A percentile compares a stretch with the other conserved stretches of the same genome.
Conservation (phyloP, 2,329 filamentous ascomycete species). For the Colletotrichum shisoi region DNA sequence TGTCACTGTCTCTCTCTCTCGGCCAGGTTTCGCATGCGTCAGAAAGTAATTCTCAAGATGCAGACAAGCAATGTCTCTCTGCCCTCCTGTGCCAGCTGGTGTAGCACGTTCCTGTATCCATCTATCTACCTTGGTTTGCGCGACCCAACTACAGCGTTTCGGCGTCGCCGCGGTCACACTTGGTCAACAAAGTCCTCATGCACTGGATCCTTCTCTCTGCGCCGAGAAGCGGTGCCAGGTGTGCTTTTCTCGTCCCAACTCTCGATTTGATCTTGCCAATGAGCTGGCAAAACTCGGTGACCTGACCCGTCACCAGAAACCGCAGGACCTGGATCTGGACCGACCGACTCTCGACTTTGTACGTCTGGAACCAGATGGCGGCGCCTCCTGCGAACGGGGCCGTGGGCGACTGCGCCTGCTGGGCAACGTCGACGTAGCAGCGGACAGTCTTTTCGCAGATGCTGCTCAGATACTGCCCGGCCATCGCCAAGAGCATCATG, state of each 20-base stretch:
- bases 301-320: constrained; percentile 2
- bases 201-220: constrained; percentile 7
- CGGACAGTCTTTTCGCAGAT: constrained; percentile 27
- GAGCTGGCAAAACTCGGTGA: constrained; percentile 16
- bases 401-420: not conserved
- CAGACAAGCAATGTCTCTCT: too few species aligned
- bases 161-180: not conserved
- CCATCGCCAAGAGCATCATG: constrained; percentile 30
- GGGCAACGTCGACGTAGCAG: constrained; percentile 5
- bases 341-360: constrained; percentile 21
- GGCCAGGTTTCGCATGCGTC: too few species aligned
- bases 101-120: too few species aligned
- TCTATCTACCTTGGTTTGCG: too few species aligned
- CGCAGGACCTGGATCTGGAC: constrained; percentile 15
- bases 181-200: constrained; percentile 3
- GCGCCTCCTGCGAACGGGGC: not conserved
- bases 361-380: constrained; percentile 13
- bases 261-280: constrained; percentile 20
- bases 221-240: constrained; percentile 8
- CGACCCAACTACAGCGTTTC: too few species aligned
- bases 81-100: too few species aligned
- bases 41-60: too few species aligned
- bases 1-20: too few species aligned
- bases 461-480: constrained; percentile 22
- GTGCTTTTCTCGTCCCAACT: constrained; percentile 20